A percentile compares a stretch with the other conserved stretches of the same genome.
Evolutionary conservation across 148 eudicot species (phyloP).

Genomic region (Dianthus caryophyllus): DNA sequence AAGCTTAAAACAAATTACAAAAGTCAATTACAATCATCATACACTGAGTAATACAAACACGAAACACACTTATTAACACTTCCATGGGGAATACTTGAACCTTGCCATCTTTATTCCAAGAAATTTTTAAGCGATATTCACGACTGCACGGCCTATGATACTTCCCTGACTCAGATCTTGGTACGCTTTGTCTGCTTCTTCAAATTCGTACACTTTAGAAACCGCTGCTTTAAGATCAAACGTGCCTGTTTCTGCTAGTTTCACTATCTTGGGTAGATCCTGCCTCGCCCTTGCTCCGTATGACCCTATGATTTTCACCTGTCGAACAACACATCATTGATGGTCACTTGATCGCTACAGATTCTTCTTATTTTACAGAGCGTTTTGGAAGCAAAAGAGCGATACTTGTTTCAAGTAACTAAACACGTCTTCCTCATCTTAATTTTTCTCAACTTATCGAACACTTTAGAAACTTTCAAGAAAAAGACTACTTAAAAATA

Average conservation of each 20-base stretch:
- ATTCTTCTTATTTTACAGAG: no score
- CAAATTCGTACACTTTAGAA: slow-evolving; percentile 73
- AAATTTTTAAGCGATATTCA: slow-evolving; percentile 41
- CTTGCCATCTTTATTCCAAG: background rate
- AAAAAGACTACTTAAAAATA: no score
- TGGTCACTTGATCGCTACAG: no score
- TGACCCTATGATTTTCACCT: slow-evolving; percentile 93
- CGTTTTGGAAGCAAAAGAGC: no score
- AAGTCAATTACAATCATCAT: background rate
- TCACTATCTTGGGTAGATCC: slow-evolving; percentile 87
- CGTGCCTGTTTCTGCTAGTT: slow-evolving; percentile 80
- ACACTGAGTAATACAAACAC: no score
- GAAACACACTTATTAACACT: background rate
- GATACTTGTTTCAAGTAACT: no score
- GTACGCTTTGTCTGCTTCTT: slow-evolving; percentile 68
- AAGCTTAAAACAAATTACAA: background rate
- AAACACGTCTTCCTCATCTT: no score
- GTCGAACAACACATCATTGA: slow-evolving; percentile 6
- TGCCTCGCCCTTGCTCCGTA: slow-evolving; percentile 97
- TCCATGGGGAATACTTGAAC: background rate
- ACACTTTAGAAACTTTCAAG: no score
- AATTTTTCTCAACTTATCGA: no score
- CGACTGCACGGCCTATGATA: slow-evolving; percentile 87
- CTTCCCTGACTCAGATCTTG: slow-evolving; percentile 72
- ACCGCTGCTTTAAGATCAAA: slow-evolving; percentile 77